phyloP scores from a whole-genome alignment of 2,329 filamentous ascomycete species.

The Claviceps sp. region DNA sequence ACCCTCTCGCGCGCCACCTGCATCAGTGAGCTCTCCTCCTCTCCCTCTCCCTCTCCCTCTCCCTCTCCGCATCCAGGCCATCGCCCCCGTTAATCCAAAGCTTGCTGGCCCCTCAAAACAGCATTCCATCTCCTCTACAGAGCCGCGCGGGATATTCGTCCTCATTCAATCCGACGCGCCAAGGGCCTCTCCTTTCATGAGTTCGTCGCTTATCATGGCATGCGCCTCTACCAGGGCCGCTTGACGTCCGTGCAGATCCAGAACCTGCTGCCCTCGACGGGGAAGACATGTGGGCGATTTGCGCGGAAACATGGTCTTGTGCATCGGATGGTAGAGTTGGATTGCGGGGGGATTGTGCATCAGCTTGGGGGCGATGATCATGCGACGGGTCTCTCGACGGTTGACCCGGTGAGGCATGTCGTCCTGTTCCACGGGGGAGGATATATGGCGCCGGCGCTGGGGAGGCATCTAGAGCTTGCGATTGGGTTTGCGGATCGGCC shows the following conservation, averaged over 20 bases:
- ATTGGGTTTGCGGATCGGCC: background rate
- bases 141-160: background rate
- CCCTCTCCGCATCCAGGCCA: background rate
- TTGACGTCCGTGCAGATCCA: constrained; percentile 1
- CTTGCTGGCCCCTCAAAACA: background rate
- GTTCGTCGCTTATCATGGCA: background rate
- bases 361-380: background rate
- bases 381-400: too few species aligned
- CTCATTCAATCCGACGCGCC: background rate
- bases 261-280: constrained; percentile 2
- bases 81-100: too few species aligned
- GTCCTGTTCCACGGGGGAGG: constrained; percentile 5
- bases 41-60: background rate
- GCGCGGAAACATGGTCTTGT: background rate
- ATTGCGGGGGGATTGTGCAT: constrained; percentile 1
- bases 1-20: background rate
- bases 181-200: background rate
- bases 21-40: constrained; percentile 2
- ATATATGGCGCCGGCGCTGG: constrained; percentile 3
- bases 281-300: background rate
- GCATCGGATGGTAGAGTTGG: background rate
- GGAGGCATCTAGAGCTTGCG: constrained; percentile 1
- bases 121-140: background rate
- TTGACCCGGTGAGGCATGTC: background rate
- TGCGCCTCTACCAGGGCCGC: constrained; percentile 3